Evolutionary conservation across 1,284 basidiomycete genomes (phyloP), one percentile per base, ranked within the genome.

Genomic region (Taiwanofungus camphoratus): DNA sequence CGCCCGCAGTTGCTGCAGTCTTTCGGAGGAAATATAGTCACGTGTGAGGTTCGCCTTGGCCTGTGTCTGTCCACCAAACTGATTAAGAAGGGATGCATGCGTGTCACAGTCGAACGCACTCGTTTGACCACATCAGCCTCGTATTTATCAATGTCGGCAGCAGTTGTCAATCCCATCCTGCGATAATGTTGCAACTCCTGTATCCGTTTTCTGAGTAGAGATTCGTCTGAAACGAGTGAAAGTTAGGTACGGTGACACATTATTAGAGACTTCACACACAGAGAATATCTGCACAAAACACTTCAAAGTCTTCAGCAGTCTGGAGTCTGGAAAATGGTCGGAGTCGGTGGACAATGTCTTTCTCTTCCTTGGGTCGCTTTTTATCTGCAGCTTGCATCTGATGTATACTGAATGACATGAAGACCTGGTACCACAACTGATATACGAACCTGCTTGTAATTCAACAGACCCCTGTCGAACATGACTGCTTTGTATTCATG

Each of bases 291-390:
- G 92, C 80, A 22, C 87, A 74, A 57, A 99, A 89, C 3, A 74
- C 73, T 60, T 99, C 95, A 55, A 90, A 96, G 61, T 99, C 94
- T 46, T 87, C 79, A 1, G 90, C 85, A 0, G 92, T 95, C 63
- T 97, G 93, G 36, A 98, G 70, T 46, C 88, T 84, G 19, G 95
- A 84, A 64, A 98, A 96, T 13, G 93, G 92, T 55, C 94, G 89
- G 49, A 95, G 76, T 26, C 94, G 82, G 55, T 90, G 82, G 16
- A 94, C 64, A 42, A 98, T 80, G 51, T 99, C 95, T 53, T 87
- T 82, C 58, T 98, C 94, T 50, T 98, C 95, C 56, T 90, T 89
- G 12, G 80, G 78, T 16, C 91, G 74, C 60, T 94, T 95, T 66
- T 93, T 87, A 53, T 99, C 96, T 1, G 78, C 77, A 7, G 89